Conservation (phyloP, 2,329 filamentous ascomycete genomes). For the Sporothrix variecibatus region DNA sequence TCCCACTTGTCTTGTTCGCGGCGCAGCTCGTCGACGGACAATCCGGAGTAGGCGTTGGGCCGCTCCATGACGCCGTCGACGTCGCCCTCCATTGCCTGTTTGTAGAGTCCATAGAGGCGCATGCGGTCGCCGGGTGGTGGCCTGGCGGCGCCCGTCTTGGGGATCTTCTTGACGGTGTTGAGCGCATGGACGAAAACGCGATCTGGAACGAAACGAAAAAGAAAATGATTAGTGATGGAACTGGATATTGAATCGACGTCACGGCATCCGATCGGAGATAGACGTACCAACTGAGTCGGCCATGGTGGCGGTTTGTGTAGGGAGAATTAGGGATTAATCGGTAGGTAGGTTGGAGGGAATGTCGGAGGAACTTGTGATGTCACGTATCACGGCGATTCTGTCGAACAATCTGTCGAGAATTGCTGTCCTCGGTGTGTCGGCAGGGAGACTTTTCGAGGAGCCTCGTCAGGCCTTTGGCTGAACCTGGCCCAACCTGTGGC, state of each 20-base stretch:
- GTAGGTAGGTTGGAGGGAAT: background rate
- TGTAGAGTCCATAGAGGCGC: conserved; percentile 95
- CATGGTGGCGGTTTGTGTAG: conserved; percentile 39
- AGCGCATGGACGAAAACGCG: conserved; percentile 98
- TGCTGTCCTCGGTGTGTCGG: background rate
- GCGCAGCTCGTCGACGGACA: conserved; percentile 56
- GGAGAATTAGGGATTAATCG: background rate
- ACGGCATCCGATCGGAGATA: background rate
- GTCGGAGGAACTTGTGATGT: background rate
- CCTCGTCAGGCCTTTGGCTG: conserved; percentile 8
- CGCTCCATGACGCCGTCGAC: conserved; percentile 92
- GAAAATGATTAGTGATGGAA: background rate
- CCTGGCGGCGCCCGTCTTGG: conserved; percentile 85
- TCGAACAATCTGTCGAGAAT: background rate
- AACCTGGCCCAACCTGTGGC: background rate
- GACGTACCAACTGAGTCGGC: conserved; percentile 55
- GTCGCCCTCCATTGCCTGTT: conserved; percentile 98
- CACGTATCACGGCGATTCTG: conserved; percentile 4
- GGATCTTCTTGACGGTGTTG: conserved; percentile 97
- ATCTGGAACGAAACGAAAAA: conserved; percentile 57
- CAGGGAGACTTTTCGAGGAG: background rate
- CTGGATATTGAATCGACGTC: background rate
- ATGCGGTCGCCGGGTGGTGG: conserved; percentile 84
- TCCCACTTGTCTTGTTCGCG: conserved; percentile 77
- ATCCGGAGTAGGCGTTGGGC: conserved; percentile 56